These are phyloP conservation scores for Musa beccarii DNA, from an alignment of 176 grass and related monocot species.

Conservation along the genomic window DNA sequence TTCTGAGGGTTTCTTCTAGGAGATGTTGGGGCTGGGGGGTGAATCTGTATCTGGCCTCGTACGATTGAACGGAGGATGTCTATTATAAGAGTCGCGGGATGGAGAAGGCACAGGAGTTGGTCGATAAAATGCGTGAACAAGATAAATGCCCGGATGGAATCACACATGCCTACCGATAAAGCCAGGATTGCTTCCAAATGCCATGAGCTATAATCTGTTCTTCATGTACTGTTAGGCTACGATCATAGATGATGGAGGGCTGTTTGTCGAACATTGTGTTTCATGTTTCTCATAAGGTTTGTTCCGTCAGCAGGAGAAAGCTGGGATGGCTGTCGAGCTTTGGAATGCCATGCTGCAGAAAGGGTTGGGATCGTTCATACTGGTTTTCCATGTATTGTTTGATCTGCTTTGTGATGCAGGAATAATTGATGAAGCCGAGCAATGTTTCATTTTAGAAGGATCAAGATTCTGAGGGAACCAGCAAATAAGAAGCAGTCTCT, in stretches of 20 bases:
- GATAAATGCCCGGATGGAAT: conserved; percentile 61
- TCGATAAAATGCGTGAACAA: conserved; percentile 62
- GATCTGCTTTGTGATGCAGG: conserved; percentile 74
- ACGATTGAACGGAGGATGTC: conserved; percentile 74
- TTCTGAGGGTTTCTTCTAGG: conserved; percentile 59
- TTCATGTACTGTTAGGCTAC: conserved; percentile 67
- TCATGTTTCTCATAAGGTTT: conserved; percentile 77
- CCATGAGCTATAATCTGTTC: conserved; percentile 78
- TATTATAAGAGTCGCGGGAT: conserved; percentile 52
- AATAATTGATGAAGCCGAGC: conserved; percentile 64
- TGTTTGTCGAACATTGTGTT: conserved; percentile 75
- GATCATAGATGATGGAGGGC: conserved; percentile 37
- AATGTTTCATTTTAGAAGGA: conserved; percentile 54
- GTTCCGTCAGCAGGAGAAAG: conserved; percentile 38
- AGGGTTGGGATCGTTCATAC: conserved; percentile 55
- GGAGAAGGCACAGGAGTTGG: conserved; percentile 52
- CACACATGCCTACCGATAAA: conserved; percentile 77
- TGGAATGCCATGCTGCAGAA: conserved; percentile 70
- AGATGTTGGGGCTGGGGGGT: conserved; percentile 59
- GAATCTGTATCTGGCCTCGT: conserved; percentile 56
- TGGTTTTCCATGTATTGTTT: conserved; percentile 74
- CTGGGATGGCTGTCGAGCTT: conserved; percentile 44
- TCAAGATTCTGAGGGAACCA: conserved; percentile 80
- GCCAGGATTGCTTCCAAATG: conserved; percentile 59
- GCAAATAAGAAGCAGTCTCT: conserved; percentile 60